phyloP scores from a whole-genome alignment of 2,329 filamentous ascomycete species.

The Macrophomina tecta region DNA sequence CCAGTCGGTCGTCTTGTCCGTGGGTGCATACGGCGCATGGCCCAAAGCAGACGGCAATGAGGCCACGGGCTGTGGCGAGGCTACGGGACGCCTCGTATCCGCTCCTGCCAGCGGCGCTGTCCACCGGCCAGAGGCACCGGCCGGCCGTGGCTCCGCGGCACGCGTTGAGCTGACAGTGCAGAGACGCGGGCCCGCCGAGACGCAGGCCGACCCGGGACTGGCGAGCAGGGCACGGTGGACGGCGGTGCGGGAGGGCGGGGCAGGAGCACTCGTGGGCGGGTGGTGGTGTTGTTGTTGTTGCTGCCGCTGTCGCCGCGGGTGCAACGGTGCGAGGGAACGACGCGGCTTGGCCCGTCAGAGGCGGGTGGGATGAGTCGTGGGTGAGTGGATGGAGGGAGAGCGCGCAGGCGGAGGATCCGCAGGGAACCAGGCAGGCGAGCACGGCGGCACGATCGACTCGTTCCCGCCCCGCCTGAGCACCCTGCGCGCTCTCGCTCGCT shows the following conservation, averaged over 20 bases:
- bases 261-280: background rate
- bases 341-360: background rate
- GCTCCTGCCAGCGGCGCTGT: background rate
- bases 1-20: background rate
- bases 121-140: background rate
- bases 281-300: no score
- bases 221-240: no score
- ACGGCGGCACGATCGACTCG: background rate
- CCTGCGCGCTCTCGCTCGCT: background rate
- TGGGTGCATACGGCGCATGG: slow-evolving; percentile 8
- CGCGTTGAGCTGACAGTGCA: background rate
- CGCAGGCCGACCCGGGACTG: background rate
- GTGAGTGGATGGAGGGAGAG: background rate
- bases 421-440: background rate
- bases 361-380: background rate
- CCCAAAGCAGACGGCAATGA: background rate
- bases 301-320: background rate
- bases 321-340: slow-evolving; percentile 15
- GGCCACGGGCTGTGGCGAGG: slow-evolving; percentile 11
- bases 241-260: background rate
- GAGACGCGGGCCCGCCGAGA: background rate
- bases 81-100: slow-evolving; percentile 11
- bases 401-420: slow-evolving; percentile 1
- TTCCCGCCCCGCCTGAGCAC: background rate
- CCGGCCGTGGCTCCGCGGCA: background rate